A percentile compares a stretch with the other conserved stretches of the same genome.
These are phyloP conservation scores for Thoreauomyces humboldtii DNA, from an alignment of 192 early-diverging fungal genomes.

Conservation along the genomic window DNA sequence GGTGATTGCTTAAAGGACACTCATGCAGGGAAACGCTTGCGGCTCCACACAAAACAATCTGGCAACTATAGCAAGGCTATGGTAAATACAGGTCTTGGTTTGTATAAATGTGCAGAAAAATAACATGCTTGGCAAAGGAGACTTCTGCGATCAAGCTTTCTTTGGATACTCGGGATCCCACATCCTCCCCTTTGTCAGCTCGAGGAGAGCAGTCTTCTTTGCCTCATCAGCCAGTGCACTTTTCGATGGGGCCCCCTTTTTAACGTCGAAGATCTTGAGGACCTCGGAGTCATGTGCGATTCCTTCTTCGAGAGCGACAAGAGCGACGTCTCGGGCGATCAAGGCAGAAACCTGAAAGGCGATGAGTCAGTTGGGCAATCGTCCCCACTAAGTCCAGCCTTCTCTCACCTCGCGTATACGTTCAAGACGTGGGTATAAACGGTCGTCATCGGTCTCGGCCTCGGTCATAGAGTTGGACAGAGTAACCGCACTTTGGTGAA, in stretches of 20 bases:
- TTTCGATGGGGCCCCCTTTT: background rate
- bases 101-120: too few relatives aligned
- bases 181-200: slow-evolving; percentile 6
- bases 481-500: slow-evolving; percentile 75
- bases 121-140: too few relatives aligned
- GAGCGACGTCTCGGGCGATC: slow-evolving; percentile 77
- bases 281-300: slow-evolving; percentile 28
- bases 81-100: too few relatives aligned
- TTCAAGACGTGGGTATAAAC: slow-evolving; percentile 80
- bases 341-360: slow-evolving; percentile 74
- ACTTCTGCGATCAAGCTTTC: too few relatives aligned
- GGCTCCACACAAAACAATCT: too few relatives aligned
- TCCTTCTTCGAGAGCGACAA: slow-evolving; percentile 42
- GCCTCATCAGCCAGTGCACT: background rate
- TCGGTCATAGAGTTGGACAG: slow-evolving; percentile 71
- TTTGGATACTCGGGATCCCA: slow-evolving; percentile 14
- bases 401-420: slow-evolving; percentile 86
- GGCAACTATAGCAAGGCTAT: too few relatives aligned
- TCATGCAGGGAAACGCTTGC: too few relatives aligned
- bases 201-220: background rate
- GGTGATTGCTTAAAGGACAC: too few relatives aligned
- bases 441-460: slow-evolving; percentile 65
- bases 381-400: too few relatives aligned
- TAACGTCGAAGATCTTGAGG: slow-evolving; percentile 10
- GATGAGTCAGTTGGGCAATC: too few relatives aligned